Evolutionary conservation across 257 asterid genomes (phyloP).

Genomic region (Fraxinus quadrangulata): DNA sequence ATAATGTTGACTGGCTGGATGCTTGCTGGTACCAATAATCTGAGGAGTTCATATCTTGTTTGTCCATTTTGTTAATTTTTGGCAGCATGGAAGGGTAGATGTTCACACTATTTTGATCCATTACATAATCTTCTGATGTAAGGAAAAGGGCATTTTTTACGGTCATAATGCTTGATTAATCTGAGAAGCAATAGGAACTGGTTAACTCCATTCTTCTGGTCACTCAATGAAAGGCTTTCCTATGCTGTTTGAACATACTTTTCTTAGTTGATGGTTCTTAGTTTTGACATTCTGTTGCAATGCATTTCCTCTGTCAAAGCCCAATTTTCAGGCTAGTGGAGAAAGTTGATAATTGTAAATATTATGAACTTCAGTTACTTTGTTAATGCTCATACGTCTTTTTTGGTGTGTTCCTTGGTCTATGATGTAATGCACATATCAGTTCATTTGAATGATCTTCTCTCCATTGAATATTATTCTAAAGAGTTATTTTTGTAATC

Average conservation of each 20-base stretch:
- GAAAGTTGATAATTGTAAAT: not conserved
- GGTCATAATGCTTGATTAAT: not conserved
- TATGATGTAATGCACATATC: not conserved
- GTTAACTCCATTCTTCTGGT: not conserved
- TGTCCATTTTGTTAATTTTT: not conserved
- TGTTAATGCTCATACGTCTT: not conserved
- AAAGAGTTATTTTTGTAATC: conserved; percentile 15
- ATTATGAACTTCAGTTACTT: not conserved
- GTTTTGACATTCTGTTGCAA: not conserved
- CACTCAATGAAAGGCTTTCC: not conserved
- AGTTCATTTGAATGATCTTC: not conserved
- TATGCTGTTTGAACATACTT: not conserved
- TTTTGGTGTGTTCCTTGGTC: not conserved
- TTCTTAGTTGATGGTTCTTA: not conserved
- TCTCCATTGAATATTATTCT: not conserved
- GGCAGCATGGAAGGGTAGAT: not conserved
- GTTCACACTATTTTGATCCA: not conserved
- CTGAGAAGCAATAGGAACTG: not conserved
- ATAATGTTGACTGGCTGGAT: not conserved
- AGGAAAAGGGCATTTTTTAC: not conserved
- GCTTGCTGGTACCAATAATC: not conserved
- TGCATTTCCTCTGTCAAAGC: not conserved
- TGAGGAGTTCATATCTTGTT: not conserved
- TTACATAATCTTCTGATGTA: not conserved
- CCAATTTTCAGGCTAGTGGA: not conserved